These are phyloP conservation scores for Xanthoconium stramineum DNA, from an alignment of 768 basidiomycete species.

Conservation along the genomic window DNA sequence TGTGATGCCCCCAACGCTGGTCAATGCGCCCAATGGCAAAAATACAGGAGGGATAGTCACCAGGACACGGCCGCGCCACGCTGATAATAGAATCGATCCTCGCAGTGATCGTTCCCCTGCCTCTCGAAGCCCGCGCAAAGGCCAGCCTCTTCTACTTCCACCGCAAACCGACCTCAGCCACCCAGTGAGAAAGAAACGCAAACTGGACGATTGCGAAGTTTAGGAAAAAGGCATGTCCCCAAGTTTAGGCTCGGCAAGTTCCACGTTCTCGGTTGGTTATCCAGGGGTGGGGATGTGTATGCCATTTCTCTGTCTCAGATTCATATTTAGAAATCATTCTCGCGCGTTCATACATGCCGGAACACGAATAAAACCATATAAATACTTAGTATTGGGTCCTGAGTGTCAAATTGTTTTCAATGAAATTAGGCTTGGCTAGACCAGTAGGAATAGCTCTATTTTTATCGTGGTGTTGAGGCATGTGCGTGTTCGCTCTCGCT, in stretches of 20 bases:
- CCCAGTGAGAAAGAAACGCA: constrained; percentile 23
- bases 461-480: not conserved
- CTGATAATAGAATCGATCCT: not conserved
- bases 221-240: not conserved
- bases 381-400: not conserved
- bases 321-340: not conserved
- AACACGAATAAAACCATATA: constrained; percentile 1
- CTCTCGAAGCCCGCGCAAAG: not conserved
- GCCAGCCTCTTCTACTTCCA: too few relatives aligned
- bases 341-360: not conserved
- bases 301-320: not conserved
- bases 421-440: constrained; percentile 3
- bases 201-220: constrained; percentile 11
- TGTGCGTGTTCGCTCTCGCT: not conserved
- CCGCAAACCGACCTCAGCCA: not conserved
- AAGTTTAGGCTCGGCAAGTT: not conserved
- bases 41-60: not conserved
- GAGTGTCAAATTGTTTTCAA: not conserved
- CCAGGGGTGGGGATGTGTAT: too few relatives aligned
- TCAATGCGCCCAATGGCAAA: not conserved
- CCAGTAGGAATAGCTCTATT: not conserved
- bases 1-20: too few relatives aligned
- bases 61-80: not conserved
- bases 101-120: not conserved
- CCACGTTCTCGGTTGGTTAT: not conserved